These are phyloP conservation scores for Clonostachys chloroleuca DNA, from an alignment of 2,329 filamentous ascomycete species.

Conservation along the genomic window DNA sequence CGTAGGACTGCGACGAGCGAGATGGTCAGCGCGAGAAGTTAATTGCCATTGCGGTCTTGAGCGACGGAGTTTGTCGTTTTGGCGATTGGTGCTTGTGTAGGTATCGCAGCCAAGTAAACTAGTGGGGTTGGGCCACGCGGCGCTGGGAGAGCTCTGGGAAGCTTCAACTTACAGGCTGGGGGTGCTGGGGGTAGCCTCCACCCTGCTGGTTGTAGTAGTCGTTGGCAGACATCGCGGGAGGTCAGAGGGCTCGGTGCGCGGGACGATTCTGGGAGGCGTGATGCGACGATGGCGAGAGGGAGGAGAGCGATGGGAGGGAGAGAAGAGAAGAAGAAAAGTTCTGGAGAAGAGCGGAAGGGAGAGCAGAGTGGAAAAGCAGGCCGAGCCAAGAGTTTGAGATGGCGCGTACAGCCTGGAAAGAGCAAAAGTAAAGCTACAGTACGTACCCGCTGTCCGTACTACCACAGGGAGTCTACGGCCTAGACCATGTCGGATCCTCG, in stretches of 20 bases:
- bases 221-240: conserved; percentile 27
- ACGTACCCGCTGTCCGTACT: no score
- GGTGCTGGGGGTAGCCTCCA: conserved; percentile 31
- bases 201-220: conserved; percentile 31
- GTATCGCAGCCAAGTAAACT: neutral
- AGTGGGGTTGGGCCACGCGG: no score
- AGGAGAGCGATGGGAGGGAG: neutral
- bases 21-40: neutral
- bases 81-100: neutral
- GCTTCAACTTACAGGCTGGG: conserved; percentile 27
- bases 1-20: conserved; percentile 14
- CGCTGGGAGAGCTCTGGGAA: neutral
- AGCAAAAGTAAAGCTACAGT: no score
- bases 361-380: no score
- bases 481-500: no score
- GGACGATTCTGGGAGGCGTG: no score
- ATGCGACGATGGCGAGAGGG: no score
- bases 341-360: neutral
- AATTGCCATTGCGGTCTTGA: neutral
- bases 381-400: no score
- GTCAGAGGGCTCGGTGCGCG: no score
- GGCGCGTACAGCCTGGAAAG: no score
- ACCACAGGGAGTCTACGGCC: no score
- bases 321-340: neutral
- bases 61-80: neutral